Base-by-base conservation (phyloP, 768 basidiomycete genomes). In the Xerocomus potaroensis region DNA sequence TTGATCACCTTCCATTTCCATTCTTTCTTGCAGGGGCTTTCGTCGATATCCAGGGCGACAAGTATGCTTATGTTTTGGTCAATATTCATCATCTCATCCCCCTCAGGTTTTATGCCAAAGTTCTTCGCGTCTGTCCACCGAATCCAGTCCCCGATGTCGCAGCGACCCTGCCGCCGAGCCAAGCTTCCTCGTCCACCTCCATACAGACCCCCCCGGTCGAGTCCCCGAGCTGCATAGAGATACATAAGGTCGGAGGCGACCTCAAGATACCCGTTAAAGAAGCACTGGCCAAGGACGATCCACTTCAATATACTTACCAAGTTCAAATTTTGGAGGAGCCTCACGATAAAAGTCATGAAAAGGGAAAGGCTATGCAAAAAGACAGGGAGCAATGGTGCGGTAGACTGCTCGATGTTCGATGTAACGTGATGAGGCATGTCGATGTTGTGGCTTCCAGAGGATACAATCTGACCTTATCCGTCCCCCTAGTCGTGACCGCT, bases 41-140 rank as follows among this genome's bases (percentile, higher is more conserved):
- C 49, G 84, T 97, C 47, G 92, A 97, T 60, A 72, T 96, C 8
- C 72, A 82, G 49, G 89, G 90, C 21, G 84, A 88, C 69, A 93
- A 92, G 89, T 91, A 57, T 55, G 79, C 63, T n/a, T 30, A 37
- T 44, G 27, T 26, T 32, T 32, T 32, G 34, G 29, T 22, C 39
- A 37, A 16, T 29, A 30, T 44, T 4, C 44, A 34, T 30, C 54
- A 56, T 58, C 58, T 62, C 43, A 52, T 36, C 34, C 38, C 21
- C 43, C 37, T 18, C 56, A 93, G 90, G 62, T 95, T 89, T 65
- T 83, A 84, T 53, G 92, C 88, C 41, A 80, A 78, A 29, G 80
- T 97, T 44, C 77, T 87, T 53, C 81, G 83, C 59, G 84, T 93
- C 45, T 80, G 82, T 66, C 83, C 86, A 32, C 84, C 84, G 19